Percentiles rank a stretch among this genome's conserved stretches.
phyloP scores from a whole-genome alignment of 2,329 filamentous ascomycete species.

The Beauveria sp. region DNA sequence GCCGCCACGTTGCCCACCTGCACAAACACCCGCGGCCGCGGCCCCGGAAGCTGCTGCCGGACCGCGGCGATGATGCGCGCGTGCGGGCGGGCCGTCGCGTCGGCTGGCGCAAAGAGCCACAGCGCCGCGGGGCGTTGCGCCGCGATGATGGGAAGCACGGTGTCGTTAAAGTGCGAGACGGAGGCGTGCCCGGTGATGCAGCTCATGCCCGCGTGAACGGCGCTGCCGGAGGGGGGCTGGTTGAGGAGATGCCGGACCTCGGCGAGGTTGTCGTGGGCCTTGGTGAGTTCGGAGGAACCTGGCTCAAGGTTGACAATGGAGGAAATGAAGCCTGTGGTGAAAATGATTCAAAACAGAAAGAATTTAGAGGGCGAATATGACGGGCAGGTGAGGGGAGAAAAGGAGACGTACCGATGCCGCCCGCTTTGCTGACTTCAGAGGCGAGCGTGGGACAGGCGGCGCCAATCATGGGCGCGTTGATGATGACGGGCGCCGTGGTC shows the following conservation, averaged over 20 bases:
- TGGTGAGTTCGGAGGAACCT: slow-evolving; percentile 23
- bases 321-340: slow-evolving; percentile 25
- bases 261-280: slow-evolving; percentile 25
- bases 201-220: slow-evolving; percentile 47
- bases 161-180: slow-evolving; percentile 30
- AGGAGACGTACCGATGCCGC: slow-evolving; percentile 26
- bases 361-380: background rate
- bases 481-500: slow-evolving; percentile 23
- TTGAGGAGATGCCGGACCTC: slow-evolving; percentile 22
- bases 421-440: slow-evolving; percentile 30
- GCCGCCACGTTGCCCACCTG: slow-evolving; percentile 54
- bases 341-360: background rate
- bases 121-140: slow-evolving; percentile 49
- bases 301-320: slow-evolving; percentile 23
- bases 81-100: slow-evolving; percentile 32
- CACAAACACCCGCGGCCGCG: slow-evolving; percentile 43
- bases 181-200: slow-evolving; percentile 50
- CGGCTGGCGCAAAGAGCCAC: slow-evolving; percentile 58
- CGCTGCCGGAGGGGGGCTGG: slow-evolving; percentile 36
- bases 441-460: slow-evolving; percentile 26
- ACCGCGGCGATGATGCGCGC: slow-evolving; percentile 28
- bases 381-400: background rate
- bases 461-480: slow-evolving; percentile 31
- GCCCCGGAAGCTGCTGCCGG: slow-evolving; percentile 15
- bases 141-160: slow-evolving; percentile 42